Base-by-base conservation (phyloP, 306 rosid genomes). In the Medicago ruthenica region DNA sequence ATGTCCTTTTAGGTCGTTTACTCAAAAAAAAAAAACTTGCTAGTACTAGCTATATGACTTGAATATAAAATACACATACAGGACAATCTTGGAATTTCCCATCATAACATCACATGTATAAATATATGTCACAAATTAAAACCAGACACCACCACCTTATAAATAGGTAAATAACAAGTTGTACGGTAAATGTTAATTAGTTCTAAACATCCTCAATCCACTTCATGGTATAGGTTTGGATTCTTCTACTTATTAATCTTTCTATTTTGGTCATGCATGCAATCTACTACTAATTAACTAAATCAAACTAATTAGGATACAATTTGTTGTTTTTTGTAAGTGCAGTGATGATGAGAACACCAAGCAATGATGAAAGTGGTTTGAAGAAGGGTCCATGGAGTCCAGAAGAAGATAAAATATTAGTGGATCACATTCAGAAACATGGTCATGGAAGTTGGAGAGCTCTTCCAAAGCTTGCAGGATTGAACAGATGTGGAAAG, bases 401-500 rank as follows among this genome's bases (percentile, higher is more conserved):
- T 21, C 71, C 77, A 59, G 88, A 85, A 85, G 88, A 85, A 70
- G 88, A 85, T 31, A 76, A 59, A 55, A 67, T 59, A 72, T 39
- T 85, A 21, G 78, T 82, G 7, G 82, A 79, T 21, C 70, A 41
- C 80, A 85, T 92, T 9, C 44, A 88, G 71, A 84, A 75, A 71
- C 76, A 88, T 13, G 97, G 97, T 0, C 93, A 89, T 78, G 93
- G 93, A 4, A 90, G 92, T 65, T 92, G 97, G 96, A 88, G 89
- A 82, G 89, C 87, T 1, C 87, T 90, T 65, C 96, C 97, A 54
- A 83, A 78, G 67, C 91, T 87, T 75, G 97, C 97, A 15, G 97
- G 97, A 15, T 60, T 92, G 85, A 92, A 92, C 34, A 88, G 97
- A 75, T 92, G 97, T 75, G 93, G 93, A 7, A 92, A 90, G 73